These are phyloP conservation scores for Aschersonia sp. DNA, from an alignment of 2,329 filamentous ascomycete genomes.

Conservation along the genomic window DNA sequence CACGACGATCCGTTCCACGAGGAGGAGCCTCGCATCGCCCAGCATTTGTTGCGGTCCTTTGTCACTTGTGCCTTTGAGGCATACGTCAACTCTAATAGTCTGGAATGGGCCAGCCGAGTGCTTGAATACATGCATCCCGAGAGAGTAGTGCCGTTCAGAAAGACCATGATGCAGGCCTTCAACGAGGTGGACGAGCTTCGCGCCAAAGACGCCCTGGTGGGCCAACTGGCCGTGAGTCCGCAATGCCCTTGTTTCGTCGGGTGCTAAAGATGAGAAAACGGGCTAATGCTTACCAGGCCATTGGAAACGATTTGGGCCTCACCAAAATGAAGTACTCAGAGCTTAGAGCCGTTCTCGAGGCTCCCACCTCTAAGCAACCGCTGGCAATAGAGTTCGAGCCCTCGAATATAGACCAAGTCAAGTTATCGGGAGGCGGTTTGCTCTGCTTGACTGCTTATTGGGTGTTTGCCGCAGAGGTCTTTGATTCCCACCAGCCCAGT, in stretches of 20 bases:
- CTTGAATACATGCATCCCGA: constrained; percentile 55
- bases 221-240: constrained; percentile 50
- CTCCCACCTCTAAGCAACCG: constrained; percentile 27
- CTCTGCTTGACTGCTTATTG: constrained; percentile 47
- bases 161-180: constrained; percentile 49
- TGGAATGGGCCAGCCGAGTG: constrained; percentile 50
- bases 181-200: constrained; percentile 47
- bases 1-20: constrained; percentile 21
- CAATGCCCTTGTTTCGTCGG: too few relatives aligned
- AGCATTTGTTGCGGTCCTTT: constrained; percentile 57
- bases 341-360: constrained; percentile 28
- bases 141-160: constrained; percentile 44
- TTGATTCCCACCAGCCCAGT: constrained; percentile 37
- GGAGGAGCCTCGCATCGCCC: constrained; percentile 46
- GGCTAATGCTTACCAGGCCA: constrained; percentile 25
- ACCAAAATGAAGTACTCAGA: constrained; percentile 28
- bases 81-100: constrained; percentile 47
- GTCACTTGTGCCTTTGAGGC: constrained; percentile 65
- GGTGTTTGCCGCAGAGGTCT: constrained; percentile 47
- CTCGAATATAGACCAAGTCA: constrained; percentile 33
- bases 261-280: not conserved
- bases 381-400: constrained; percentile 30
- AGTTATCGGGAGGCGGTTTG: constrained; percentile 43
- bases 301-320: constrained; percentile 48
- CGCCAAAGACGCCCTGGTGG: constrained; percentile 51